These are phyloP conservation scores for Thalia dealbata DNA, from an alignment of 176 grass and related monocot genomes.

Conservation along the genomic window DNA sequence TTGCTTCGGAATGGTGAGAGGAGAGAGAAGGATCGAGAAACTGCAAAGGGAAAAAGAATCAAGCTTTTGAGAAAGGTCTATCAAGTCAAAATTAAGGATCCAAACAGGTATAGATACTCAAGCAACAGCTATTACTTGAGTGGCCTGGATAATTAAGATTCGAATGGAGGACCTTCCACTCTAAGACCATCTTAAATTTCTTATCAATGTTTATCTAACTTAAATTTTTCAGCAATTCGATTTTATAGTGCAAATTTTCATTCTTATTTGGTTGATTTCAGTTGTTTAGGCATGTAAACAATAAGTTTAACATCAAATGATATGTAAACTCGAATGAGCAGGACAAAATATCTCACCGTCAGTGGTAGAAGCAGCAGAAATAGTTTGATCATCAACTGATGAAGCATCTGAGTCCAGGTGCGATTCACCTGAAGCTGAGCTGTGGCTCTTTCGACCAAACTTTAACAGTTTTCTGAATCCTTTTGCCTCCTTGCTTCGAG, in stretches of 20 bases:
- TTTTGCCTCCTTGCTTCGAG: conserved; percentile 64
- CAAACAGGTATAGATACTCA: background rate
- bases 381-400: conserved; percentile 45
- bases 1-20: conserved; percentile 56
- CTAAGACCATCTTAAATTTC: no score
- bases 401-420: conserved; percentile 38
- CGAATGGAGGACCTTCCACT: conserved; percentile 19
- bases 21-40: conserved; percentile 48
- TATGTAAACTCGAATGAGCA: background rate
- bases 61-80: background rate
- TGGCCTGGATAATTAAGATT: no score
- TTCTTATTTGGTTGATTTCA: background rate
- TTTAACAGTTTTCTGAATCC: conserved; percentile 87
- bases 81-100: background rate
- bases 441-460: conserved; percentile 71
- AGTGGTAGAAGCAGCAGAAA: conserved; percentile 22
- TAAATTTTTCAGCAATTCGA: background rate
- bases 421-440: conserved; percentile 30
- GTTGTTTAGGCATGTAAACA: background rate
- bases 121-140: background rate
- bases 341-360: conserved; percentile 45
- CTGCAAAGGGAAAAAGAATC: conserved; percentile 25
- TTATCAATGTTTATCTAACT: no score
- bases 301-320: no score
- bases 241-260: background rate